Evolutionary conservation across 1,284 basidiomycete species (phyloP).

Genomic region (Phylloboletellus chloephorus): DNA sequence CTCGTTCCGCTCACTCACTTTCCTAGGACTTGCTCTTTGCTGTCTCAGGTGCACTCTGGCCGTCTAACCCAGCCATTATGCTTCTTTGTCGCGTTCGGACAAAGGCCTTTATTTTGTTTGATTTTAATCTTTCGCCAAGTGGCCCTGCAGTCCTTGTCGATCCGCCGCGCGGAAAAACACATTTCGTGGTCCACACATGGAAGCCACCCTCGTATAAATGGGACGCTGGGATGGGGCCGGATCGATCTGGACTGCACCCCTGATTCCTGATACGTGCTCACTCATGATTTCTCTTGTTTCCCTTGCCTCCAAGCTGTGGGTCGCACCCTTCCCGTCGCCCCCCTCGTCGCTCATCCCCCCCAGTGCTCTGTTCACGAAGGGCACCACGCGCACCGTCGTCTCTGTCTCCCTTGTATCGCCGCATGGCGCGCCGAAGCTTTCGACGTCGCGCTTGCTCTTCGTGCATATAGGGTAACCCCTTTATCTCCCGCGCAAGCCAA

Average conservation of each 20-base stretch:
- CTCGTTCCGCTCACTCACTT: slow-evolving; percentile 2
- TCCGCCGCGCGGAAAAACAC: slow-evolving; percentile 14
- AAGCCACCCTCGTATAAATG: slow-evolving; percentile 29
- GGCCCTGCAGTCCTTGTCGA: slow-evolving; percentile 14
- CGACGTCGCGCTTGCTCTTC: slow-evolving; percentile 45
- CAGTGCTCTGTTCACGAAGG: slow-evolving; percentile 17
- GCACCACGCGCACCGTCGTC: slow-evolving; percentile 18
- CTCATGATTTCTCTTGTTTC: slow-evolving; percentile 18
- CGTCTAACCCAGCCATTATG: slow-evolving; percentile 12
- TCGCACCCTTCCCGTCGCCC: background rate
- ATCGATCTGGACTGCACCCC: slow-evolving; percentile 1
- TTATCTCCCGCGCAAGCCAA: slow-evolving; percentile 4
- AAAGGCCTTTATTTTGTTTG: slow-evolving; percentile 22
- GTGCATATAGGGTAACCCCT: slow-evolving; percentile 52
- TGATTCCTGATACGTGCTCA: slow-evolving; percentile 9
- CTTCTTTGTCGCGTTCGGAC: slow-evolving; percentile 30
- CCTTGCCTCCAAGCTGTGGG: slow-evolving; percentile 17
- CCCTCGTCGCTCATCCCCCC: slow-evolving; percentile 4
- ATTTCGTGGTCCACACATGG: slow-evolving; percentile 18
- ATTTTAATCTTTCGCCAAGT: slow-evolving; percentile 27
- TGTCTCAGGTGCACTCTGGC: slow-evolving; percentile 11
- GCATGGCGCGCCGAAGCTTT: slow-evolving; percentile 30
- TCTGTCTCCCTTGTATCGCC: slow-evolving; percentile 23
- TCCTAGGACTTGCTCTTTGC: slow-evolving; percentile 14
- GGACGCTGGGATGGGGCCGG: slow-evolving; percentile 4